These are phyloP conservation scores for Chrysoporthe deuterocubensis DNA, from an alignment of 2,329 filamentous ascomycete genomes.

Conservation along the genomic window DNA sequence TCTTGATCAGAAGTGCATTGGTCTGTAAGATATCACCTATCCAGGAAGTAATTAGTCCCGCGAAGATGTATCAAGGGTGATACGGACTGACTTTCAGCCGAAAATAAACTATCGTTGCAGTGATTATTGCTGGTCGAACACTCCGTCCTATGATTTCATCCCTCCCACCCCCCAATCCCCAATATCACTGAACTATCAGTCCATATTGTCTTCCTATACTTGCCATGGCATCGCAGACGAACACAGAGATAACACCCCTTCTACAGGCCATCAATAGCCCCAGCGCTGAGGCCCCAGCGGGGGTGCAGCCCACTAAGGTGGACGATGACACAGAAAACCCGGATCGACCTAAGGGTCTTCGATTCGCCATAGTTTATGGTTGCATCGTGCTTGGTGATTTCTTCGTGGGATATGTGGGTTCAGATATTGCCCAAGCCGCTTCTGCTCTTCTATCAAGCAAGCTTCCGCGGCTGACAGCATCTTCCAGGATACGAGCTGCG, in stretches of 20 bases:
- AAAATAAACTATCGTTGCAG: too few species aligned
- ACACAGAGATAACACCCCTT: conserved; percentile 5
- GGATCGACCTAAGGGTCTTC: not conserved
- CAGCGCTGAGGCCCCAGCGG: not conserved
- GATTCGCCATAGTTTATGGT: not conserved
- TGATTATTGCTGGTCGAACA: too few species aligned
- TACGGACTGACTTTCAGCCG: too few species aligned
- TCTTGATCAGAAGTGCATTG: too few species aligned
- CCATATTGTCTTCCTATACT: not conserved
- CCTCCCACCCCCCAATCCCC: not conserved
- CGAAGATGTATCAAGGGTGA: too few species aligned
- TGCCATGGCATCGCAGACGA: not conserved
- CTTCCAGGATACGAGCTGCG: conserved; percentile 12
- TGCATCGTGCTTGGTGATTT: conserved; percentile 13
- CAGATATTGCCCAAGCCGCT: not conserved
- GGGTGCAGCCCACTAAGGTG: not conserved
- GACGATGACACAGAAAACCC: not conserved
- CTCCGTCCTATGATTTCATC: too few species aligned
- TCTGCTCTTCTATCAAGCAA: not conserved
- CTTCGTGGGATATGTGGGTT: conserved; percentile 14
- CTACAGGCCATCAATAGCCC: not conserved
- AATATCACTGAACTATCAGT: too few species aligned
- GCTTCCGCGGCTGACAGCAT: not conserved
- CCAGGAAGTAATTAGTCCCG: too few species aligned
- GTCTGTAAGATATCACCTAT: too few species aligned